Base-by-base conservation (phyloP, 2,329 filamentous ascomycete species). In the Malbranchea cinnamomea region DNA sequence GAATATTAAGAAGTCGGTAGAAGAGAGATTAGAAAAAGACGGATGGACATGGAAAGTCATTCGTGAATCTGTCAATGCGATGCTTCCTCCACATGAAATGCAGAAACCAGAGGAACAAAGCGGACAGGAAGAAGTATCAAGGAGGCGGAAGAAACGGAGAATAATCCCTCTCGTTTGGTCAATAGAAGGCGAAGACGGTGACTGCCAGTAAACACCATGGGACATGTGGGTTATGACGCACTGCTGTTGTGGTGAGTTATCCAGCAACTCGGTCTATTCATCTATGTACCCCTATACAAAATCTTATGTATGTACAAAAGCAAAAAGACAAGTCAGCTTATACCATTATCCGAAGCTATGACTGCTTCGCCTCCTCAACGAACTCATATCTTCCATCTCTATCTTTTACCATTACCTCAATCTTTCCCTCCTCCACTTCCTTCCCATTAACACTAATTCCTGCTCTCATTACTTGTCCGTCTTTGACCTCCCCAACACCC, bases 381-480 rank as follows among this genome's bases (percentile, higher is more conserved):
- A 83, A 94, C 47, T 71, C 66, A 54, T 92, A 94, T 11, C 72
- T 66, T 15, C 79, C 74, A 19, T 74, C 74, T 9, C 78, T 76
- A 36, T 93, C 81, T 56, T 78, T 74, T 8, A 95, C 81, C 10
- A 63, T 64, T 18, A 95, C 80, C 59, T 91, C 79, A 40, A 95
- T 79, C 49, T 62, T 75, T 19, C 79, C 81, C 62, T 91, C 80
- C 50, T 84, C 74, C 18, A 95, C 57, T 60, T 91, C 83, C 62
- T 78, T 74, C 21, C 85, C 85, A 34, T 68, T 65, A 17, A 93
- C 73, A 50, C 71, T 74, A 42, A 95, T 65, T 3, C 84, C 84
- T 15, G 81, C 85, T 39, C 68, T 76, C 68, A 98, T 82, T 18
- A 87, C 65, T 58, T 98, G 85, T 2, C 89, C 89, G 1, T 80